These are phyloP conservation scores for Colletotrichum magnum DNA, from an alignment of 2,329 filamentous ascomycete genomes.

Conservation along the genomic window DNA sequence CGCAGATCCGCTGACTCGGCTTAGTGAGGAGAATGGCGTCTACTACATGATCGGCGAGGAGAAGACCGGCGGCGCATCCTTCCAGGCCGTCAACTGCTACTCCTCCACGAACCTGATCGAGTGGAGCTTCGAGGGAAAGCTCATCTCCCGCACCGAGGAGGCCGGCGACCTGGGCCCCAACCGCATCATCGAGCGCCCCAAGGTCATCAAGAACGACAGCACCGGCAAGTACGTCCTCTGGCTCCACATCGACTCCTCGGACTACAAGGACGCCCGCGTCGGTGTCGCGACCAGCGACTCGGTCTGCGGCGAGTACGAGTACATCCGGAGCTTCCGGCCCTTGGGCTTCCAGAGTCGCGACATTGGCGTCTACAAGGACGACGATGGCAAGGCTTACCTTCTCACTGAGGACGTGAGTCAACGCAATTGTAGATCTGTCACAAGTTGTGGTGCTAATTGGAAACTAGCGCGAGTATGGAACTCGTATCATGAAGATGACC, in stretches of 20 bases:
- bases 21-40: conserved; percentile 61
- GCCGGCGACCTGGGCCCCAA: conserved; percentile 72
- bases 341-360: conserved; percentile 63
- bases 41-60: conserved; percentile 81
- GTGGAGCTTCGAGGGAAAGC: conserved; percentile 73
- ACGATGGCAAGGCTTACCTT: conserved; percentile 72
- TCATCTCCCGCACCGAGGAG: conserved; percentile 65
- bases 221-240: conserved; percentile 77
- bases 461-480: conserved; percentile 38
- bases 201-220: conserved; percentile 77
- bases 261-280: conserved; percentile 75
- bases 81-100: conserved; percentile 78
- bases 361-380: conserved; percentile 73
- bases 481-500: conserved; percentile 68
- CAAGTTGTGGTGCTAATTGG: not conserved
- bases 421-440: not conserved
- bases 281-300: conserved; percentile 72
- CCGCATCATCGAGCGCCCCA: conserved; percentile 76
- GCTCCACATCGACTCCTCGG: conserved; percentile 75
- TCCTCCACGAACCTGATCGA: conserved; percentile 73
- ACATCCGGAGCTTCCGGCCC: conserved; percentile 52
- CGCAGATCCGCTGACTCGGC: not conserved
- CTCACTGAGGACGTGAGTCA: conserved; percentile 72
- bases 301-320: conserved; percentile 72
- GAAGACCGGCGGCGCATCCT: conserved; percentile 73